Evolutionary conservation across 352 stramenopile species (phyloP).

Genomic region (Globisporangium spinosum): DNA sequence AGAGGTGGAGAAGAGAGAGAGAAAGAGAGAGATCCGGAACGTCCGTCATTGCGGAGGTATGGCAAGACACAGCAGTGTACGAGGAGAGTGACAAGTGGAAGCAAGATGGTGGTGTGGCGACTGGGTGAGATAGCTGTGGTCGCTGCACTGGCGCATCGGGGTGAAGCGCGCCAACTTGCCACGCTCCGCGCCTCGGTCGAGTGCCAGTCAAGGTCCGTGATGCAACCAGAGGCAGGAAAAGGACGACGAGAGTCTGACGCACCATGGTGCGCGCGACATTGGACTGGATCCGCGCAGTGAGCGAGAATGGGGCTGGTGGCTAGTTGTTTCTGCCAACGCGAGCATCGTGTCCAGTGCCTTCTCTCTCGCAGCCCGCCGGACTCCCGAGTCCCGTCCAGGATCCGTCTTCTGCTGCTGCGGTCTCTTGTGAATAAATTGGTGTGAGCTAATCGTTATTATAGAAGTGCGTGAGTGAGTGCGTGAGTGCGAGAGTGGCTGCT

Average conservation of each 20-base stretch:
- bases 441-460: conserved; percentile 6
- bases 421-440: conserved; percentile 3
- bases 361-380: neutral
- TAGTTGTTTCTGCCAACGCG: no score
- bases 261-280: no score
- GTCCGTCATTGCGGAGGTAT: neutral
- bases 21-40: neutral
- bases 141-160: neutral
- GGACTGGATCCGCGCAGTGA: no score
- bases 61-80: neutral
- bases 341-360: no score
- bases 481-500: neutral
- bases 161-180: no score
- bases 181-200: no score
- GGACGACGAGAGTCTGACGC: no score
- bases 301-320: no score
- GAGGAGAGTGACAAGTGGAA: neutral
- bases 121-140: neutral
- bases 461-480: conserved; percentile 1
- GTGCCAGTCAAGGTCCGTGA: no score
- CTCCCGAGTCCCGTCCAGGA: no score
- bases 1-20: neutral
- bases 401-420: no score
- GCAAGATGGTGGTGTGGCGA: neutral
- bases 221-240: no score